Base-by-base conservation (phyloP, 495 filamentous ascomycete genomes). In the Aspergillus carlsbadensis region DNA sequence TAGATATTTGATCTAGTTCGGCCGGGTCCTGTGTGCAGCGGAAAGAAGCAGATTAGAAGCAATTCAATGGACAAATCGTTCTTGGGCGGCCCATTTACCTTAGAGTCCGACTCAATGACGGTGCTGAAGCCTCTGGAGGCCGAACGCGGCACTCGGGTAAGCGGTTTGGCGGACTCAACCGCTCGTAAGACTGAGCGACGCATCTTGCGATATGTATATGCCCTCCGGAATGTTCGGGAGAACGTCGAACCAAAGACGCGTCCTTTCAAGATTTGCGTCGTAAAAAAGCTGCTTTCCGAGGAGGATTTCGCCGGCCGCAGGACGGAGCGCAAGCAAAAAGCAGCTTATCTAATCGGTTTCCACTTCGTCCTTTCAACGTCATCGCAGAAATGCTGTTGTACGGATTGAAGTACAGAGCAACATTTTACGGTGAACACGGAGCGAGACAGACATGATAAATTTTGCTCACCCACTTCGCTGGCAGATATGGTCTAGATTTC, bases 1-100 rank as follows among this genome's bases (percentile, higher is more conserved):
- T 91, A 31, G 92, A 96, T 60, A 98, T 86, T 64, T 87, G 79
- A 73, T 97, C 92, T 62, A 95, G 82, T 57, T 95, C 89, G 26
- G 84, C 86, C 10, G 92, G 91, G 67, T 98, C 94, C 92, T 97
- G 54, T 41, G 45, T 17, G 6, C 34, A 39, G 6, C 7, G 34
- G 6, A 36, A 57, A 39, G 4, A 34, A 49, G 4, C 26, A 29
- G 40, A 42, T 42, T 11, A 56, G 20, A 15, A 36, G 51, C 66
- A 46, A 64, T 60, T 34, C 11, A 22, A 36, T 15, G 31, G 37
- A 20, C 29, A 24, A 15, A 35, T 14, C 35, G 24, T 10, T 35
- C 14, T 15, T 31, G 37, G n/a, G 49, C 40, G 21, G 22, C 29
- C 37, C 35, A 15, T 10, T 50, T 76, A 79, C 76, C 75, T 73